Evolutionary conservation across 805 yeast species (phyloP), one percentile per base, ranked within the genome.

Genomic region (Wickerhamiella brachini): DNA sequence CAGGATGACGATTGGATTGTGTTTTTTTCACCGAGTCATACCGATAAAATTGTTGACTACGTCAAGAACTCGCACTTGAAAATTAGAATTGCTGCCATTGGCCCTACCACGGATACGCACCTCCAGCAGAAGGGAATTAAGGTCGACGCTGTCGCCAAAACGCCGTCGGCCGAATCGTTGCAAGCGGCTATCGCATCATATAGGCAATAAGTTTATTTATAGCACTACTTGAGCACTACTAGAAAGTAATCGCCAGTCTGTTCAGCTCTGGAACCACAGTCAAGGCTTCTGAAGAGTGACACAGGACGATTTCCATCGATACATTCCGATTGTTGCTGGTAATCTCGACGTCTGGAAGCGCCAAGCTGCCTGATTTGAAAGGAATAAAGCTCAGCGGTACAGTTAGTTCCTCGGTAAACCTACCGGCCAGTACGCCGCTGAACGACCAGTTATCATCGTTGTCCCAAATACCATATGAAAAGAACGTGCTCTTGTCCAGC

Each of bases 1-100:
- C 58, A 60, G 6, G 52, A 51, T 0, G 52, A 57, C 15, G 70
- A 69, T 50, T 87, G 96, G 95, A 68, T 88, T 5, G 83, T 89
- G 0, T 83, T 90, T 54, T 90, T 89, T 66, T 85, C 96, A 55
- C 95, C 96, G 0, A 94, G 93, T 58, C 95, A 95, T 0, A 82
- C 95, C 0, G 76, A 74, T 26, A 70, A 65, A 0, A 80, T 88
- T 12, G 76, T 85, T 3, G 65, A 73, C 9, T 71, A 72, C 54
- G 51, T 78, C n/a, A 63, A 61, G 47, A 43, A 48, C n/a, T 34
- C 60, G 42, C 42, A 50, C 22, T 24, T 23, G 6, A 51, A 57
- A 1, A 64, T 71, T 44, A 73, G 71, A 47, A 68, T 87, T 15
- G 96, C 95, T 0, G 80, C 89, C 3, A 90, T 90, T 52, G 97